Conservation (phyloP, 2,329 filamentous ascomycete genomes). For the Colletotrichum sp. region DNA sequence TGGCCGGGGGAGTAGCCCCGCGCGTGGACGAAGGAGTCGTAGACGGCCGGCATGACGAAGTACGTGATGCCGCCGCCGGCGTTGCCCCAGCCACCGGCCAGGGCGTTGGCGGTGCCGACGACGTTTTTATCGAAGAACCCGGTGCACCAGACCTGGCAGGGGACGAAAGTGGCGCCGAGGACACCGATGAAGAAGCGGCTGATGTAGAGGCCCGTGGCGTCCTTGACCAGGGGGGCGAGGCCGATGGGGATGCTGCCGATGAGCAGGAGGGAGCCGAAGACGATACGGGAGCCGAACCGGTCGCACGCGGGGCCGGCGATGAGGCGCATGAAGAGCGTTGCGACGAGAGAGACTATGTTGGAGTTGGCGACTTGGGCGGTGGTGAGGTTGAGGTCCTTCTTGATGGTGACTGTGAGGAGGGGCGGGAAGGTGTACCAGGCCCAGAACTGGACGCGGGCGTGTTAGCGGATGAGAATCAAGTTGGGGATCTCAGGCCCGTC, state of each 20-base stretch:
- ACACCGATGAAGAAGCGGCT: constrained; percentile 84
- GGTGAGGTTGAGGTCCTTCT: constrained; percentile 75
- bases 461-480: neutral
- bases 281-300: constrained; percentile 78
- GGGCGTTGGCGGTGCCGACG: constrained; percentile 85
- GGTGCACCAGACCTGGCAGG: constrained; percentile 91
- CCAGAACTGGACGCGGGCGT: constrained; percentile 64
- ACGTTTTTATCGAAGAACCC: constrained; percentile 94
- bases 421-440: constrained; percentile 94
- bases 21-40: constrained; percentile 71
- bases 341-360: constrained; percentile 82
- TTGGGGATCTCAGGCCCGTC: neutral
- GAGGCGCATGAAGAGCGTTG: constrained; percentile 77
- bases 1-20: constrained; percentile 67
- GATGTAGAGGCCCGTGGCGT: constrained; percentile 68
- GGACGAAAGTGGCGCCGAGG: constrained; percentile 79
- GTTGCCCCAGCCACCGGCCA: constrained; percentile 87
- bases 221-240: constrained; percentile 76
- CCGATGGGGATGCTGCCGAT: constrained; percentile 81
- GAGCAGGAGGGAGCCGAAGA: constrained; percentile 80
- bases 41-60: constrained; percentile 91
- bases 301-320: constrained; percentile 87
- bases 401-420: constrained; percentile 78
- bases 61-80: constrained; percentile 90
- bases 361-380: constrained; percentile 81